Percentiles rank a stretch among this genome's conserved stretches.
Conservation (phyloP, 306 rosid species). For the Sesbania bispinosa region DNA sequence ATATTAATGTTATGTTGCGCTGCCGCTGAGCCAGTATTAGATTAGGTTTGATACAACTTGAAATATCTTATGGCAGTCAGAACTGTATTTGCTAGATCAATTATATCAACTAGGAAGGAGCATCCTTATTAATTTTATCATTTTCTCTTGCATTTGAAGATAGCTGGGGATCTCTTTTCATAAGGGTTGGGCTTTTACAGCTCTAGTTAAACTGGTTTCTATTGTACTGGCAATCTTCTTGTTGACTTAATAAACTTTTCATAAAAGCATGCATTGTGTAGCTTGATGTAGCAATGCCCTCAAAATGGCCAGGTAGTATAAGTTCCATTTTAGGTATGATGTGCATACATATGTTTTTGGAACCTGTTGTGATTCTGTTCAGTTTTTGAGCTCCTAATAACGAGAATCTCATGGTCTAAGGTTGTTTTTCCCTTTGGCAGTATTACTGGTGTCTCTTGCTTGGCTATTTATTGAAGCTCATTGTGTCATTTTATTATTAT, state of each 20-base stretch:
- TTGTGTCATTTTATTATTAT: too few relatives aligned
- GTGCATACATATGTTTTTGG: too few relatives aligned
- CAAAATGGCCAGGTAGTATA: background rate
- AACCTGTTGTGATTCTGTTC: too few relatives aligned
- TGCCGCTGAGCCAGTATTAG: background rate
- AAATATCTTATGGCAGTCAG: constrained; percentile 1
- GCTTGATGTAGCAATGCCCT: background rate
- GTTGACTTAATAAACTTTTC: background rate
- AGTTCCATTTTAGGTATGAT: background rate
- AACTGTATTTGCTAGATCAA: constrained; percentile 4
- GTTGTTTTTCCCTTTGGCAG: too few relatives aligned
- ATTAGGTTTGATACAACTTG: background rate
- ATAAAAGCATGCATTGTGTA: constrained; percentile 5
- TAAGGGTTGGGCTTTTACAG: too few relatives aligned
- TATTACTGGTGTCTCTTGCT: too few relatives aligned
- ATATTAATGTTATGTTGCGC: background rate
- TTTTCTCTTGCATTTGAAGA: too few relatives aligned
- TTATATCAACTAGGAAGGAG: background rate
- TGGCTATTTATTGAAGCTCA: too few relatives aligned
- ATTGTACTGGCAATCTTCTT: background rate
- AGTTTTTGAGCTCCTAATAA: too few relatives aligned
- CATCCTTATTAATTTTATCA: background rate
- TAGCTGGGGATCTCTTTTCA: too few relatives aligned
- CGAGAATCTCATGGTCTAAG: too few relatives aligned
- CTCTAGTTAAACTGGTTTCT: constrained; percentile 3